Evolutionary conservation across 257 asterid species (phyloP).

Genomic region (Solanum sejunctum): DNA sequence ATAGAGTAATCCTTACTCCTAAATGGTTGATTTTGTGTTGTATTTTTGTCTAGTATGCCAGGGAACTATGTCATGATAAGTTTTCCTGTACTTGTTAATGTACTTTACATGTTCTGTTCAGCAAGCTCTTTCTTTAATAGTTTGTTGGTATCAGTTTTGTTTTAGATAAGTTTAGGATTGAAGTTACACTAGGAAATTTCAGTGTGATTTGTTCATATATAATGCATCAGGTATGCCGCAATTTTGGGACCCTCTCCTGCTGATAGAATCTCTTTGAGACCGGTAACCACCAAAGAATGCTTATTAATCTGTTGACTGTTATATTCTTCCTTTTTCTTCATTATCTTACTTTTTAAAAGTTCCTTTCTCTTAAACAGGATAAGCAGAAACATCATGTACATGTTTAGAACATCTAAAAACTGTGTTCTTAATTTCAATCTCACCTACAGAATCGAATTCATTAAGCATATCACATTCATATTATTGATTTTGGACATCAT

Average conservation of each 20-base stretch:
- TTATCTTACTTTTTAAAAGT: neutral
- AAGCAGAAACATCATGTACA: neutral
- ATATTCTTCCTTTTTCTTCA: neutral
- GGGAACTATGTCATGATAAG: neutral
- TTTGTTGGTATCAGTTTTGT: neutral
- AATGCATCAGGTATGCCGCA: constrained; percentile 71
- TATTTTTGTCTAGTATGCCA: neutral
- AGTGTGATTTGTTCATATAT: neutral
- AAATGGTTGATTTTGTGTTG: neutral
- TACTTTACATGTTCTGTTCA: neutral
- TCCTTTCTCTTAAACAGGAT: neutral
- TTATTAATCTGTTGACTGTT: neutral
- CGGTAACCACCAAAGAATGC: constrained; percentile 36
- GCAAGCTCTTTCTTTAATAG: neutral
- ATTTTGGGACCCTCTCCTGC: constrained; percentile 75
- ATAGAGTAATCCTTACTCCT: neutral
- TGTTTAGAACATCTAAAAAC: neutral
- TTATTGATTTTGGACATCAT: neutral
- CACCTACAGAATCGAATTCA: neutral
- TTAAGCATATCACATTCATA: neutral
- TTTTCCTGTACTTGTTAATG: neutral
- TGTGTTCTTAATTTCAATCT: neutral
- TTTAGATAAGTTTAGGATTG: neutral
- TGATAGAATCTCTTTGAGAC: constrained; percentile 52
- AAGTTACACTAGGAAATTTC: neutral